phyloP scores from a whole-genome alignment of 371 early-diverging fungal species.

The Zancudomyces culisetae region DNA sequence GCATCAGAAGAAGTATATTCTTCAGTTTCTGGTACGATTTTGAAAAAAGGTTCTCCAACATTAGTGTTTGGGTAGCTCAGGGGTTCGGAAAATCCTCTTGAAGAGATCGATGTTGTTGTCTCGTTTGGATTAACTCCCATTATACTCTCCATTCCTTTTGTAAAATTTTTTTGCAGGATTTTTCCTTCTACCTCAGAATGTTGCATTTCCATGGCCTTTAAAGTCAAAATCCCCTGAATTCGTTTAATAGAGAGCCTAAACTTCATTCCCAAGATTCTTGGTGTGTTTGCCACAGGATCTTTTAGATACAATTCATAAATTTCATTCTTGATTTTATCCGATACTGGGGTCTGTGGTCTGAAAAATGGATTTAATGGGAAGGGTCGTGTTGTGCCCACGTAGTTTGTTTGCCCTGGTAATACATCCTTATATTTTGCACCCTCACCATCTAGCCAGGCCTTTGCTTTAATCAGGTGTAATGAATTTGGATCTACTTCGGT shows the following conservation, averaged over 20 bases:
- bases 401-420: slow-evolving; percentile 7
- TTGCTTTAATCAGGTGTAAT: background rate
- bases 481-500: background rate
- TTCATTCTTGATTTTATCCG: slow-evolving; percentile 42
- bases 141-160: slow-evolving; percentile 65
- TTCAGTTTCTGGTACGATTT: slow-evolving; percentile 56
- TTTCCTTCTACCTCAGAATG: slow-evolving; percentile 38
- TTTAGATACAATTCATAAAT: slow-evolving; percentile 46
- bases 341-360: slow-evolving; percentile 56
- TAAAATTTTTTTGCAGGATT: slow-evolving; percentile 36
- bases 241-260: slow-evolving; percentile 64
- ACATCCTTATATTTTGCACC: slow-evolving; percentile 8
- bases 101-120: slow-evolving; percentile 6
- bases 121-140: slow-evolving; percentile 30
- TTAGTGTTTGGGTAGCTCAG: slow-evolving; percentile 32
- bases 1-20: slow-evolving; percentile 56
- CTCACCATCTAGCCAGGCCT: slow-evolving; percentile 13
- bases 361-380: slow-evolving; percentile 81
- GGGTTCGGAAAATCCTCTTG: slow-evolving; percentile 28
- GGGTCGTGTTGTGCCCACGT: slow-evolving; percentile 23
- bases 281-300: slow-evolving; percentile 41
- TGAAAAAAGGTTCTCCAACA: slow-evolving; percentile 56
- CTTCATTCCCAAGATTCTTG: slow-evolving; percentile 49
- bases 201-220: slow-evolving; percentile 59
- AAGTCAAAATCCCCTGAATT: slow-evolving; percentile 69